Evolutionary conservation across 805 yeast species (phyloP), one percentile per base, ranked within the genome.

Genomic region (Hyphopichia homilentoma): DNA sequence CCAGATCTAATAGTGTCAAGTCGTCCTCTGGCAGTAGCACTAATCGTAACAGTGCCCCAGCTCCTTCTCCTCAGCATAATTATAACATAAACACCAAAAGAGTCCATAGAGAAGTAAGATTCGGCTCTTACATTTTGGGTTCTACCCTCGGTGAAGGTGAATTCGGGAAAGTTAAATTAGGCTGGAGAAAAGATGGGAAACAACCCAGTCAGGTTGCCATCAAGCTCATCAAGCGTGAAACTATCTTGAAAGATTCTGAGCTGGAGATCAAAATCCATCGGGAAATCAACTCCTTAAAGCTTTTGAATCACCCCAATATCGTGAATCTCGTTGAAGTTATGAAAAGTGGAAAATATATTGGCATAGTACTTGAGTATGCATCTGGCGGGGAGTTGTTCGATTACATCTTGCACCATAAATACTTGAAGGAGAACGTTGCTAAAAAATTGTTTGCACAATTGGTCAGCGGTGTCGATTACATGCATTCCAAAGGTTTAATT

Each of bases 141-240:
- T 81, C 95, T 9, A 90, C 98, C 1, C 65, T 93, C 9, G 98
- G 98, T 21, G 96, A 93, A 61, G 98, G 98, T 30, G 98, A 93
- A 54, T 93, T 93, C 59, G 98, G 98, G 38, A 90, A 93, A 59
- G 98, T 93, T 37, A 93, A 90, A 56, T 68, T 93, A 15, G 97
- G 97, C 9, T 90, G 97, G 97, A 72, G 95, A 39, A 85, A 84
- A 54, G 89, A 80, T 47, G 88, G 87, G 13, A 64, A 77, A 51
- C 76, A 78, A 38, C 82, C 87, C 3, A 74, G 82, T 23, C 94
- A 88, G 61, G 95, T 87, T 7, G 98, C 98, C 29, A 88, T 93
- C 48, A 93, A 93, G 53, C 75, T 93, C 40, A 87, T 93, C 37
- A 79, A 89, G 48, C 73, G 95, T 47, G 96, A 88, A 38, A 78